Base-by-base conservation (phyloP, 208 protist genomes). In the Balamuthia mandrillaris region DNA sequence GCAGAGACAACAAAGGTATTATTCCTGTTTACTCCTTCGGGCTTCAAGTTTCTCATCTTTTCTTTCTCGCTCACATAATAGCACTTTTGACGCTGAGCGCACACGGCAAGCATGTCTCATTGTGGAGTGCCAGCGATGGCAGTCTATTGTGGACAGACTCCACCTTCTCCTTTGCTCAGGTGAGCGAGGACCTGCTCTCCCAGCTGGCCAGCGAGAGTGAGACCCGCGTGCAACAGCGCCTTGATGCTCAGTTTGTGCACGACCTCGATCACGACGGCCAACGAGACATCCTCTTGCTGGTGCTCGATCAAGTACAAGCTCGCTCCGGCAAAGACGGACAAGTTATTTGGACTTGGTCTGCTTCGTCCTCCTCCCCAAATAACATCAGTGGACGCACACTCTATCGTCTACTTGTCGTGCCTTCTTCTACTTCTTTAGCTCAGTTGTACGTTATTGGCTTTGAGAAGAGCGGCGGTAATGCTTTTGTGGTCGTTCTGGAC, bases 1-100 rank as follows among this genome's bases (percentile, higher is more conserved):
- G n/a, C n/a, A n/a, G n/a, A n/a, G n/a, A n/a, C n/a, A n/a, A n/a
- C n/a, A n/a, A n/a, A n/a, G n/a, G n/a, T n/a, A n/a, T n/a, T n/a
- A n/a, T n/a, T n/a, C n/a, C n/a, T n/a, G n/a, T n/a, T n/a, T n/a
- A n/a, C n/a, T n/a, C n/a, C n/a, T n/a, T n/a, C n/a, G n/a, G n/a
- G n/a, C n/a, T n/a, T n/a, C n/a, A n/a, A n/a, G n/a, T n/a, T n/a
- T n/a, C n/a, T n/a, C n/a, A n/a, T n/a, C n/a, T n/a, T n/a, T n/a
- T n/a, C n/a, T n/a, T n/a, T n/a, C n/a, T n/a, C n/a, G n/a, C n/a
- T n/a, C n/a, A n/a, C n/a, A n/a, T n/a, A n/a, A n/a, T n/a, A 84
- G 78, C 31, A 7, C 7, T 84, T 9, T 72, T 84, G 42, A 84
- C 78, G 16, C 58, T 84, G 58, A 56, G 78, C 78, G 60, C 58